Evolutionary conservation across 176 grass and related monocot species (phyloP), one percentile per base, ranked within the genome.

Genomic region (Carex scoparia): DNA sequence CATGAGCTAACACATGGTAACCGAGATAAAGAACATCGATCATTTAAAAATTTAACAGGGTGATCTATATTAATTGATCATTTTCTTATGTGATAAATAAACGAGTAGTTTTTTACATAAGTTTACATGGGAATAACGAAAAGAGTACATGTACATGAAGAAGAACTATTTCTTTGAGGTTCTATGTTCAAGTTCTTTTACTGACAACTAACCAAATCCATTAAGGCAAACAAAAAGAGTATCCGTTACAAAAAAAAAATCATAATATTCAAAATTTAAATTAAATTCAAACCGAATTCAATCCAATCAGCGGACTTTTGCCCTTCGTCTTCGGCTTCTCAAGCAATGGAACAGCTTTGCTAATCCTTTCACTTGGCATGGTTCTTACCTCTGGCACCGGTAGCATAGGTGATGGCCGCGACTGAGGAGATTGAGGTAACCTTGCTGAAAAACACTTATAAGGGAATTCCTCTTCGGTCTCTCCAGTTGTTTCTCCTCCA

Each of bases 401-500:
- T 54, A 60, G 64, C 12, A 48, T 44, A 59, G 58, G 65, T 57
- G 55, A 31, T 18, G 12, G 54, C 30, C 3, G 80, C 13, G 69
- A 66, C 27, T 46, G 57, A 23, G 32, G 42, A 15, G 73, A 85
- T 6, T 69, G 83, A 54, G 59, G 75, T 19, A 89, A 49, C 16
- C 79, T 85, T 10, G 81, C 37, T 18, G 81, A 83, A 66, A 83
- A 83, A 16, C 62, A 83, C 5, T 51, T 63, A n/a, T 83, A 83
- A 10, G 58, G 81, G 14, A 83, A 67, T 30, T 83, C 81, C 62
- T 83, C 61, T 68, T 68, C 62, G 54, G n/a, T 32, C n/a, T 33
- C 48, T 66, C 27, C 81, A 55, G 4, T 68, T 37, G 38, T 54
- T 83, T 51, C 60, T 83, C 54, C 28, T 61, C 85, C 85, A 27